These are phyloP conservation scores for Cercospora beticola DNA, from an alignment of 2,329 filamentous ascomycete species.

Conservation along the genomic window DNA sequence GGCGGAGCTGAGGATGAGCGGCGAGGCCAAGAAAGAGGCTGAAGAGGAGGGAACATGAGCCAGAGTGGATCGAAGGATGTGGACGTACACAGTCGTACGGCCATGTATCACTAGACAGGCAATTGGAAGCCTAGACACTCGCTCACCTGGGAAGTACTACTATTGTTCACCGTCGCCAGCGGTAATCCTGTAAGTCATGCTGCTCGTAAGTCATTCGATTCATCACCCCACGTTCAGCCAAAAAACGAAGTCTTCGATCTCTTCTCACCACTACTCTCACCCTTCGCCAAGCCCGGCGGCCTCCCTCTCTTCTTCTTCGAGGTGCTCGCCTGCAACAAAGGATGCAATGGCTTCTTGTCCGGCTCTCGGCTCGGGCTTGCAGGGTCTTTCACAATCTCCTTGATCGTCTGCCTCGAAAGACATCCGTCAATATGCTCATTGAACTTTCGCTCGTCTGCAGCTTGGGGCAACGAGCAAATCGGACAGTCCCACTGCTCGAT, in stretches of 20 bases:
- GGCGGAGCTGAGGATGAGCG: neutral
- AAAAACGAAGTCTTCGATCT: conserved; percentile 33
- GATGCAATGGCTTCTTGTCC: conserved; percentile 12
- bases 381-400: conserved; percentile 68
- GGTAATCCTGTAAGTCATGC: neutral
- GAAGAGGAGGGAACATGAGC: neutral
- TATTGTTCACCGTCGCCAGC: neutral
- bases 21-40: neutral
- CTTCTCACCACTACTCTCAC: conserved; percentile 21
- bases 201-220: neutral
- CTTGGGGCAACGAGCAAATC: conserved; percentile 76
- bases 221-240: neutral
- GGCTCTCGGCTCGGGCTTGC: conserved; percentile 12
- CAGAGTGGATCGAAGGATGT: neutral
- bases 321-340: conserved; percentile 19
- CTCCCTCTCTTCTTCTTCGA: conserved; percentile 34
- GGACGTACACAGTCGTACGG: neutral
- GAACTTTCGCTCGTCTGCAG: conserved; percentile 71
- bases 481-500: conserved; percentile 76
- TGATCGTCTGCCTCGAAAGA: conserved; percentile 80
- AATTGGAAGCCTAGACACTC: neutral
- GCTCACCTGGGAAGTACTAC: neutral
- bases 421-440: conserved; percentile 94
- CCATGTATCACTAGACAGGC: neutral
- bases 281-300: conserved; percentile 8